A percentile compares a stretch with the other conserved stretches of the same genome.
These are phyloP conservation scores for Xylaria flabelliformis DNA, from an alignment of 495 filamentous ascomycete genomes.

Conservation along the genomic window DNA sequence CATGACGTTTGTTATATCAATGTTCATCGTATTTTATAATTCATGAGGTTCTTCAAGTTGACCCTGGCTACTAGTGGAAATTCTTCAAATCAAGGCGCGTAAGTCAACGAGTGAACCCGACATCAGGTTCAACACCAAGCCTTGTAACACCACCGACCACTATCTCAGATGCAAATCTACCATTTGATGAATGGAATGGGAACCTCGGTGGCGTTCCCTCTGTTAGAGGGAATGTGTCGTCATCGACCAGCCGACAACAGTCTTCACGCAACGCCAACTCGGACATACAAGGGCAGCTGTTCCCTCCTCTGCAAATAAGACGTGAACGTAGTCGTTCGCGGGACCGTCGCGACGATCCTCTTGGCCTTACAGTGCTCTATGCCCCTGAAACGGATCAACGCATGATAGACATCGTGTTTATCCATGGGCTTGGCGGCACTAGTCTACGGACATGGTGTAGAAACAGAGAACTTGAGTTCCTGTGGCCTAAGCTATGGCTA, in stretches of 20 bases:
- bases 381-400: background rate
- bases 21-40: background rate
- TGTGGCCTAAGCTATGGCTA: background rate
- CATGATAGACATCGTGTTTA: constrained; percentile 6
- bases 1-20: background rate
- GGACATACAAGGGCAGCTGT: background rate
- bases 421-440: constrained; percentile 11
- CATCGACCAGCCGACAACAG: background rate
- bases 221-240: background rate
- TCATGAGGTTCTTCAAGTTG: background rate
- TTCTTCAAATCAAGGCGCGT: background rate
- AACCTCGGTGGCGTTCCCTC: background rate
- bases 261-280: background rate
- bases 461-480: background rate
- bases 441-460: constrained; percentile 2
- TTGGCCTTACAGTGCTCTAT: background rate
- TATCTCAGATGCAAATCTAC: background rate
- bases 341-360: background rate
- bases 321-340: background rate
- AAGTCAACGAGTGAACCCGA: background rate
- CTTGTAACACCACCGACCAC: background rate
- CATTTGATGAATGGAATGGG: background rate
- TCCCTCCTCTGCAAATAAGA: background rate
- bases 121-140: background rate
- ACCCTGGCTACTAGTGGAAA: background rate